Percentiles rank a stretch among this genome's conserved stretches.
phyloP scores from a whole-genome alignment of 768 basidiomycete species.

The Suillus discolor region DNA sequence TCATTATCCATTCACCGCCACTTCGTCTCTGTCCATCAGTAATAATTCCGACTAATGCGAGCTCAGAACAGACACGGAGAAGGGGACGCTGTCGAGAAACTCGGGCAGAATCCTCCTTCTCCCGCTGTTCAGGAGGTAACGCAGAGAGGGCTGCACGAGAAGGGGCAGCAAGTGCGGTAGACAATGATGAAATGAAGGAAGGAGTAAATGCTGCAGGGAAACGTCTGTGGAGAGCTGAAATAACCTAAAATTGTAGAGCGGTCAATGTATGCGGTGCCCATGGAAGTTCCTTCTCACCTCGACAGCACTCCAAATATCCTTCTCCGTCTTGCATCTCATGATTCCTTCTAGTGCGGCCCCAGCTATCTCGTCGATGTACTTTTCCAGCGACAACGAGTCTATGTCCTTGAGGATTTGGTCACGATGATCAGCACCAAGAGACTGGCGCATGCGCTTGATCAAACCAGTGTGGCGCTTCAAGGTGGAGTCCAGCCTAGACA shows the following conservation, averaged over 20 bases:
- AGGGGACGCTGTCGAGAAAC: constrained; percentile 83
- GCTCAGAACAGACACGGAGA: constrained; percentile 85
- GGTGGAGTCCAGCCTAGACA: constrained; percentile 86
- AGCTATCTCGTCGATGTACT: constrained; percentile 95
- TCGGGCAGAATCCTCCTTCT: constrained; percentile 87
- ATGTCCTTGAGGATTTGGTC: constrained; percentile 94
- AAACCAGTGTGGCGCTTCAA: constrained; percentile 94
- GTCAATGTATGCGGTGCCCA: background rate
- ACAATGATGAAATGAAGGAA: constrained; percentile 60
- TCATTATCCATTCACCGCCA: constrained; percentile 91
- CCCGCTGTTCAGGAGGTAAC: constrained; percentile 75
- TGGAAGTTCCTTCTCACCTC: constrained; percentile 59
- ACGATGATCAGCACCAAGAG: constrained; percentile 77
- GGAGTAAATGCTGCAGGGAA: constrained; percentile 83
- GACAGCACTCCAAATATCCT: constrained; percentile 88
- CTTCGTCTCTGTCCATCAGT: constrained; percentile 69
- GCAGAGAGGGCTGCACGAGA: constrained; percentile 56
- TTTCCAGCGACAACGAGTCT: constrained; percentile 86
- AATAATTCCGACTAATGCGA: constrained; percentile 86
- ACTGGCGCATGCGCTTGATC: constrained; percentile 90
- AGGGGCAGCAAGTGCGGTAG: constrained; percentile 59
- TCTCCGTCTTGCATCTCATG: constrained; percentile 85
- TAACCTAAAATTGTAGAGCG: constrained; percentile 55
- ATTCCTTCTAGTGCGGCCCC: constrained; percentile 87
- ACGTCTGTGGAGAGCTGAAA: constrained; percentile 86